Evolutionary conservation across 345 rosid genomes (phyloP).

Genomic region (Stellera chamaejasme): DNA sequence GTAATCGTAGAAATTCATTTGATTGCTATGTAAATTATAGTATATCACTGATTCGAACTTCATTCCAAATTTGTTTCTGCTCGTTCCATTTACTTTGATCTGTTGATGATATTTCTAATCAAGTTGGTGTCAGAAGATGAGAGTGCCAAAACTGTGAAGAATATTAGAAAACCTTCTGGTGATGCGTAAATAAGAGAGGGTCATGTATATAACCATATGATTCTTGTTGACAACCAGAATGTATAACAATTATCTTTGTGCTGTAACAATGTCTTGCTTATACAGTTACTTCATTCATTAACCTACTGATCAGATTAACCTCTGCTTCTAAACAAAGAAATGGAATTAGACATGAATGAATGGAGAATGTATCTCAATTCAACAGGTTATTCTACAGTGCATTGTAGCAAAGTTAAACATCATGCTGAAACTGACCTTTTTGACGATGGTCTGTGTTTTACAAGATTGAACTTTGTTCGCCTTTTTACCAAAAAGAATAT

Average conservation of each 20-base stretch:
- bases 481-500: conserved; percentile 43
- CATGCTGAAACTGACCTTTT: conserved; percentile 4
- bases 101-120: conserved; percentile 18
- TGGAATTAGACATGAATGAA: background rate
- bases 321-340: too few species aligned
- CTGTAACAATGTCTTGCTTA: too few species aligned
- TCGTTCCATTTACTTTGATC: conserved; percentile 2
- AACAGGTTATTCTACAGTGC: background rate
- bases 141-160: conserved; percentile 11
- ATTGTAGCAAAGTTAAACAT: background rate
- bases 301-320: too few species aligned
- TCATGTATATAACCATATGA: too few species aligned
- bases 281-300: too few species aligned
- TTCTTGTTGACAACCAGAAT: too few species aligned
- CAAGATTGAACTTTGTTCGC: conserved; percentile 37
- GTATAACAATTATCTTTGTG: too few species aligned
- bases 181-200: too few species aligned
- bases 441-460: conserved; percentile 39
- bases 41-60: too few species aligned
- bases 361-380: conserved; percentile 1
- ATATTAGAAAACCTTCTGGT: background rate
- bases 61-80: too few species aligned
- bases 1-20: too few species aligned
- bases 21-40: too few species aligned
- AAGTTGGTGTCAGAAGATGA: conserved; percentile 18